phyloP scores from a whole-genome alignment of 2,329 filamentous ascomycete species.

The Aspergillus caelatus region DNA sequence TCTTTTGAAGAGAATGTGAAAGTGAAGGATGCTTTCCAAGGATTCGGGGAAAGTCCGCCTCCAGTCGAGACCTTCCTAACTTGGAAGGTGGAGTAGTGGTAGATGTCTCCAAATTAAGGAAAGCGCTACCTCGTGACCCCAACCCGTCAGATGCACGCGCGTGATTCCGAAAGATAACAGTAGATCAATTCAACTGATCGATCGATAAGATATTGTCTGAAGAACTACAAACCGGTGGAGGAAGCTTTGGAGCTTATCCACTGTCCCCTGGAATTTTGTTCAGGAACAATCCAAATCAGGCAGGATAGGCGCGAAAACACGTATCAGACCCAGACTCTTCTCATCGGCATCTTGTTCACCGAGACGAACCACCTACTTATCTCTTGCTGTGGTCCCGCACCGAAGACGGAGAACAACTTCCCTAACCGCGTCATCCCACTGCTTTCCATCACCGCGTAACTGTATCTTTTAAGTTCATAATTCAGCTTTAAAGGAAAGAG shows the following conservation, averaged over 20 bases:
- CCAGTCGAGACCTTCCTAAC: constrained; percentile 1
- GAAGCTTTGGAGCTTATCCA: background rate
- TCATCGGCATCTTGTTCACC: constrained; percentile 19
- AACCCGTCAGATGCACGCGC: background rate
- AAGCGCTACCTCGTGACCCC: background rate
- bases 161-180: background rate
- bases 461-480: background rate
- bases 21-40: no score
- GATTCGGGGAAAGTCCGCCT: background rate
- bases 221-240: background rate
- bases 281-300: constrained; percentile 3
- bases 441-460: constrained; percentile 4
- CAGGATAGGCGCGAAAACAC: constrained; percentile 4
- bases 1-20: no score
- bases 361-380: constrained; percentile 19
- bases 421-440: constrained; percentile 33
- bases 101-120: background rate
- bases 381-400: constrained; percentile 19
- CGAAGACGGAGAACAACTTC: constrained; percentile 31
- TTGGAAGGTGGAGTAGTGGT: background rate
- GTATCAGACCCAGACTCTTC: constrained; percentile 16
- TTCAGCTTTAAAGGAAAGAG: background rate
- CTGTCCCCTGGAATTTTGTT: background rate
- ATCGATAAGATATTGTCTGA: constrained; percentile 6
- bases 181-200: constrained; percentile 1